phyloP scores from a whole-genome alignment of 441 rosid species.

The Iberis amara region DNA sequence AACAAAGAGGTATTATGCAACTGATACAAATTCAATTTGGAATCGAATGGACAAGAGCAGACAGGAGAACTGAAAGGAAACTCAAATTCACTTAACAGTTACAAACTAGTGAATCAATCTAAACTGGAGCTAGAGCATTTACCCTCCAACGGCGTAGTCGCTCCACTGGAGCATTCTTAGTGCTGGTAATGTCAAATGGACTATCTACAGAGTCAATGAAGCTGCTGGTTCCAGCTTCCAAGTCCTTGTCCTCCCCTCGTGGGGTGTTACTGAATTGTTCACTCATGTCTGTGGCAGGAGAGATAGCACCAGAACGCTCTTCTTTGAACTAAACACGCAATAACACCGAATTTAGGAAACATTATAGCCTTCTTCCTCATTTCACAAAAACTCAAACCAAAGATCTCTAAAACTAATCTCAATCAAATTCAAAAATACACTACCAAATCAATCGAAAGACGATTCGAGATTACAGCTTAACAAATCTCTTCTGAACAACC shows the following conservation, averaged over 20 bases:
- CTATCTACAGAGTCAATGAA: conserved; percentile 31
- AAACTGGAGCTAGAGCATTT: conserved; percentile 15
- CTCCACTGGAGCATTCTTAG: conserved; percentile 48
- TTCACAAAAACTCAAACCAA: background rate
- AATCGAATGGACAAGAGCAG: no score
- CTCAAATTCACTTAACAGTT: background rate
- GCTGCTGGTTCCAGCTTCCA: conserved; percentile 42
- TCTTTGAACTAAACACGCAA: conserved; percentile 2
- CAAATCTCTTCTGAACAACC: conserved; percentile 16
- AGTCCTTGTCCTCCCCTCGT: conserved; percentile 34
- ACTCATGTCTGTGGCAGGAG: conserved; percentile 70
- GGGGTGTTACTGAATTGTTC: conserved; percentile 43
- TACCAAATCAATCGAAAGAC: no score
- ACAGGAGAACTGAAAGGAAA: background rate
- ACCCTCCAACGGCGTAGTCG: conserved; percentile 70
- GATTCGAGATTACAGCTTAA: conserved; percentile 4
- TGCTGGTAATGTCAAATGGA: conserved; percentile 44
- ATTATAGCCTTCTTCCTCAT: background rate
- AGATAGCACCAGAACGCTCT: conserved; percentile 48
- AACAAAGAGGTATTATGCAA: background rate
- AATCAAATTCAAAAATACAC: no score
- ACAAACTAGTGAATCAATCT: background rate
- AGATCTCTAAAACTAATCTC: conserved; percentile 2
- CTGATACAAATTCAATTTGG: background rate
- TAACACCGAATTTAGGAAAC: conserved; percentile 17